Evolutionary conservation across 1,284 basidiomycete genomes (phyloP).

Genomic region (Ceratobasidium sp.): DNA sequence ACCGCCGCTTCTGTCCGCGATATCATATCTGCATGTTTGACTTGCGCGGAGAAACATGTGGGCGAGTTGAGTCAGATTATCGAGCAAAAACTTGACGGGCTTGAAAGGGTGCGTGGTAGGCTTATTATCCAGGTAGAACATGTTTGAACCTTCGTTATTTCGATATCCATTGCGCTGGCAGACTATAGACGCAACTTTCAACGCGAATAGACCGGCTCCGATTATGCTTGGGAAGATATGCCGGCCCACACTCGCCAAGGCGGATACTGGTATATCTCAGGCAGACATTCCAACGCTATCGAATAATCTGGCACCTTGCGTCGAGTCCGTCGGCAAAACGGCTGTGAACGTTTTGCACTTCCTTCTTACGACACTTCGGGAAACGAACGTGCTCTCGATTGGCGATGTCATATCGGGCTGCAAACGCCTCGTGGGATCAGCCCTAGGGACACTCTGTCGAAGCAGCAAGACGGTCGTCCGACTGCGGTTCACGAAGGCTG

Average conservation of each 20-base stretch:
- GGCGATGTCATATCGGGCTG: neutral
- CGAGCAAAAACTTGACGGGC: constrained; percentile 4
- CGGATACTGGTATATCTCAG: neutral
- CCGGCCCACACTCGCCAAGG: neutral
- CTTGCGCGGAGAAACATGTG: constrained; percentile 18
- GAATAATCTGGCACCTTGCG: constrained; percentile 7
- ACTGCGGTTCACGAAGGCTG: neutral
- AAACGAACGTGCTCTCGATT: neutral
- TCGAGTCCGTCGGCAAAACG: neutral
- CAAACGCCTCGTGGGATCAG: neutral
- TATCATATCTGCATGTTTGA: neutral
- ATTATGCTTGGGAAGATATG: too few species aligned
- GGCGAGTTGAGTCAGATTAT: neutral
- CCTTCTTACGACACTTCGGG: neutral
- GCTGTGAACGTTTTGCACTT: neutral
- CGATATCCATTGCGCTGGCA: neutral
- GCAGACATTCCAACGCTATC: neutral
- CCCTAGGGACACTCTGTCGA: neutral
- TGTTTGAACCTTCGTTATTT: neutral
- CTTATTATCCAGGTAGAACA: neutral
- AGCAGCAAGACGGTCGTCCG: neutral
- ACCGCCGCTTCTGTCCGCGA: neutral
- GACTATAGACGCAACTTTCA: neutral
- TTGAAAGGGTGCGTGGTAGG: neutral
- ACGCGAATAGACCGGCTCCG: too few species aligned